Conservation (phyloP, 208 protist genomes). For the Blastocrithidia nonstop region DNA sequence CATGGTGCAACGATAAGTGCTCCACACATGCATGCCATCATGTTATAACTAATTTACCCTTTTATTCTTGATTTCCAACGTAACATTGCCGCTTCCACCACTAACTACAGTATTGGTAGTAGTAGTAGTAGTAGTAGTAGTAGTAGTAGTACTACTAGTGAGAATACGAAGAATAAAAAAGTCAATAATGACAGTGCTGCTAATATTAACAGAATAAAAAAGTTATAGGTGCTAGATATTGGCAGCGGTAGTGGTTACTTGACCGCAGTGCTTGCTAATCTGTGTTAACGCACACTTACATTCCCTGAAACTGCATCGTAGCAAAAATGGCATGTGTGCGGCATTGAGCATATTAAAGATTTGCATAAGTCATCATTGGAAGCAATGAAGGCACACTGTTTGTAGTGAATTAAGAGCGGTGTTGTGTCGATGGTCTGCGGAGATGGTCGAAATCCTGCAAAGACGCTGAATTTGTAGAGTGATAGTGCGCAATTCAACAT, state of each 20-base stretch:
- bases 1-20: constrained; percentile 77
- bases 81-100: not conserved
- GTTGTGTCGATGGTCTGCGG: constrained; percentile 33
- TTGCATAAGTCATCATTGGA: constrained; percentile 22
- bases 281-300: constrained; percentile 18
- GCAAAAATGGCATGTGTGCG: constrained; percentile 27
- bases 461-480: constrained; percentile 8
- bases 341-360: constrained; percentile 64
- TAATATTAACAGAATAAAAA: not conserved
- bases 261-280: constrained; percentile 45
- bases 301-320: not conserved
- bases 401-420: constrained; percentile 14
- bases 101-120: not conserved
- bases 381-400: constrained; percentile 25
- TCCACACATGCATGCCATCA: constrained; percentile 86
- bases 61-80: constrained; percentile 10
- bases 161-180: too few species aligned
- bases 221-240: constrained; percentile 49
- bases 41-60: constrained; percentile 50
- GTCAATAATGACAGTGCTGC: too few species aligned
- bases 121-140: constrained; percentile 3
- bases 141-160: too few species aligned
- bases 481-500: constrained; percentile 28
- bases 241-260: constrained; percentile 85
- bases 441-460: constrained; percentile 35